Evolutionary conservation across 352 stramenopile genomes (phyloP).

Genomic region (Pythium chondricola): DNA sequence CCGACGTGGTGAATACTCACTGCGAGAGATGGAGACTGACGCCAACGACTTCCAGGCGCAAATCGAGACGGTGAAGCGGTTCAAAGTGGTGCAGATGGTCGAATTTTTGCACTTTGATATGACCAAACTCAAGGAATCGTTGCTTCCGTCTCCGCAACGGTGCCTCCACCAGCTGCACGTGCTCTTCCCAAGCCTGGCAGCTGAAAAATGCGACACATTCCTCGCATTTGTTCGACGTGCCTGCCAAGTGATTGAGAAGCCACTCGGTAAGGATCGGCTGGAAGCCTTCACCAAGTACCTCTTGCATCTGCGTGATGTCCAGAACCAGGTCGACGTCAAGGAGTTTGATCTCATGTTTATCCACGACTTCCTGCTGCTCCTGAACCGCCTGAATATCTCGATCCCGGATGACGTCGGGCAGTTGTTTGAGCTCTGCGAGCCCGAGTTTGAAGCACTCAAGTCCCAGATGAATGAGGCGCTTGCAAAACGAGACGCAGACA

Average conservation of each 20-base stretch:
- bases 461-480: conserved; percentile 14
- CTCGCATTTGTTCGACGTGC: conserved; percentile 30
- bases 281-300: conserved; percentile 47
- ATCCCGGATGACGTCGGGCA: conserved; percentile 23
- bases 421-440: conserved; percentile 23
- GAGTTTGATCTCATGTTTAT: conserved; percentile 46
- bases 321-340: conserved; percentile 36
- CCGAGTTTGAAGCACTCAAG: conserved; percentile 24
- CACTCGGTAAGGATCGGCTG: conserved; percentile 19
- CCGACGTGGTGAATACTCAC: conserved; percentile 32
- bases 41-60: conserved; percentile 30
- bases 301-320: conserved; percentile 39
- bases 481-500: conserved; percentile 19
- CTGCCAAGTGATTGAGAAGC: conserved; percentile 44
- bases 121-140: conserved; percentile 23
- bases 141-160: conserved; percentile 33
- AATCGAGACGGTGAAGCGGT: conserved; percentile 19
- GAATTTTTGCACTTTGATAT: conserved; percentile 47
- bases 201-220: conserved; percentile 44
- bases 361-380: conserved; percentile 28
- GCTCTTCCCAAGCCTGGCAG: conserved; percentile 32
- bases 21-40: conserved; percentile 35
- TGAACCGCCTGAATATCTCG: conserved; percentile 28
- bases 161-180: conserved; percentile 33
- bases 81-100: conserved; percentile 14